Conservation (phyloP, 495 filamentous ascomycete species). For the Cladorrhinum samala region DNA sequence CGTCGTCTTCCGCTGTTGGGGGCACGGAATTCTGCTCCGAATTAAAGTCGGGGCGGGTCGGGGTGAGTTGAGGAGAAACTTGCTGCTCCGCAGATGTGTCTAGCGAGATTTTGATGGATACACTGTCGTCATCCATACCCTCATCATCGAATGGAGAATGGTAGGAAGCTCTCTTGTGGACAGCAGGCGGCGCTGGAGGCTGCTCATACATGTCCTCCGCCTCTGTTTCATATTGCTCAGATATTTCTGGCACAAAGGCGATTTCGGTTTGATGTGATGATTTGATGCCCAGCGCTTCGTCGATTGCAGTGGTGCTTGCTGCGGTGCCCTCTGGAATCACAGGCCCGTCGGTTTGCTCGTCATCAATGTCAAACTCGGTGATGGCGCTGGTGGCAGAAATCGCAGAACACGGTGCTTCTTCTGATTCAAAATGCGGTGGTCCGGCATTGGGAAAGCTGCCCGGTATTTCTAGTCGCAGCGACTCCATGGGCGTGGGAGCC, state of each 20-base stretch:
- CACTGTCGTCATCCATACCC: constrained; percentile 30
- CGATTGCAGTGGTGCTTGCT: constrained; percentile 7
- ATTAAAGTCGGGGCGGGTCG: constrained; percentile 25
- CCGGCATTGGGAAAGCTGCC: constrained; percentile 42
- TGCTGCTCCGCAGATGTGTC: constrained; percentile 25
- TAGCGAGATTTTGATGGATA: constrained; percentile 37
- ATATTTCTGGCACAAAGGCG: constrained; percentile 15
- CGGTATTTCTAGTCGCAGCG: constrained; percentile 64
- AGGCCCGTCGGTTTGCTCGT: constrained; percentile 59
- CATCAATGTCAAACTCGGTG: constrained; percentile 66
- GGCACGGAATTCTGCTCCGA: constrained; percentile 13
- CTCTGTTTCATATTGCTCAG: background rate
- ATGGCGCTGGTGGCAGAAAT: constrained; percentile 52
- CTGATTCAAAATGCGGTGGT: constrained; percentile 30
- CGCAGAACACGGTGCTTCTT: constrained; percentile 44
- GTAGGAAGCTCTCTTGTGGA: constrained; percentile 33
- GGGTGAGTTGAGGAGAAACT: constrained; percentile 24
- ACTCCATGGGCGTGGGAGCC: constrained; percentile 40
- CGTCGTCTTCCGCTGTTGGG: constrained; percentile 17
- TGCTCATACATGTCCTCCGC: background rate
- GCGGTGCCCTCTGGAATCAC: background rate
- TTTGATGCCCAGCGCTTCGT: background rate
- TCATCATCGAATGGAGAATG: constrained; percentile 35
- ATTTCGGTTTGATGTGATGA: background rate
- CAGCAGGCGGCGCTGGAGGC: constrained; percentile 1